These are phyloP conservation scores for Candolleomyces efflorescens DNA, from an alignment of 768 basidiomycete genomes.

Conservation along the genomic window DNA sequence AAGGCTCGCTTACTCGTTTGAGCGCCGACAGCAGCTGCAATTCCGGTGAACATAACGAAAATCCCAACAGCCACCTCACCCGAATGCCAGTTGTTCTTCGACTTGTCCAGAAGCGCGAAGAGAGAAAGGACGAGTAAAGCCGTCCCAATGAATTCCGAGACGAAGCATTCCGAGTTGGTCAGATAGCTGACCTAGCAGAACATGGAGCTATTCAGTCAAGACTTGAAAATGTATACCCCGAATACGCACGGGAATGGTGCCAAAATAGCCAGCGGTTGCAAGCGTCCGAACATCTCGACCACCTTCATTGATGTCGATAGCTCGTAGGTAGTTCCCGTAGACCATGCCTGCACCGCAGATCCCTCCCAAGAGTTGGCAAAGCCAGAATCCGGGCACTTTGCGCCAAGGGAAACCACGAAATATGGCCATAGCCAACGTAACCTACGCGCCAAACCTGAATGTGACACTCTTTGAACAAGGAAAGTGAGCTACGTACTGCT, in stretches of 20 bases:
- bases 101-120: slow-evolving; percentile 47
- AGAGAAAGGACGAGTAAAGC: slow-evolving; percentile 55
- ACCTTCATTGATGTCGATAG: slow-evolving; percentile 63
- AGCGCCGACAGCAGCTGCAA: slow-evolving; percentile 58
- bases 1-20: slow-evolving; percentile 41
- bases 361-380: slow-evolving; percentile 63
- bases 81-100: slow-evolving; percentile 43
- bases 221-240: not conserved
- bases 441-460: slow-evolving; percentile 23
- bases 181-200: slow-evolving; percentile 32
- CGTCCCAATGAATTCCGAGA: slow-evolving; percentile 56
- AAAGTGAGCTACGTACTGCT: slow-evolving; percentile 34
- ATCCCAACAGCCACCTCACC: slow-evolving; percentile 54
- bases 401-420: slow-evolving; percentile 67
- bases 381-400: slow-evolving; percentile 64
- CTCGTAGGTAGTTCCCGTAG: slow-evolving; percentile 68
- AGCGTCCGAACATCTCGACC: slow-evolving; percentile 50
- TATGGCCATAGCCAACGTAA: slow-evolving; percentile 61
- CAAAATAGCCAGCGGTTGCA: slow-evolving; percentile 53
- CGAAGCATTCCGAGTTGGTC: slow-evolving; percentile 37
- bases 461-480: not conserved
- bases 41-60: slow-evolving; percentile 51
- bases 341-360: slow-evolving; percentile 55
- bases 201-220: not conserved
- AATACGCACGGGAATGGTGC: slow-evolving; percentile 53